Percentiles rank a stretch among this genome's conserved stretches.
Conservation (phyloP, 352 stramenopile species). For the Sclerospora graminicola region DNA sequence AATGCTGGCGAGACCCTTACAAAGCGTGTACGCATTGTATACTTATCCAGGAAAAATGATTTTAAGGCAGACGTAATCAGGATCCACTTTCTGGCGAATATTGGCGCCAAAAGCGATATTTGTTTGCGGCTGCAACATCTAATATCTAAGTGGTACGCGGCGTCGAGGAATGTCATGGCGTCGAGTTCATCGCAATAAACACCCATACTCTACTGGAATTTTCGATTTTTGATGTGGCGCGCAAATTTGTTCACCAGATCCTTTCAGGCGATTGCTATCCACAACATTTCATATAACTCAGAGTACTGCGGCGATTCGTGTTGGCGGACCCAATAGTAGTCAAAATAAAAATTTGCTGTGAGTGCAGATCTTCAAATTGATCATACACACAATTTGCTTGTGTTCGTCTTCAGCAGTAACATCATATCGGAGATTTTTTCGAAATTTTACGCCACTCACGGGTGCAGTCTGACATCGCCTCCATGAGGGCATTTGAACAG, state of each 20-base stretch:
- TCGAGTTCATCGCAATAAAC: slow-evolving; percentile 3
- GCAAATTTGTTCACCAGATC: slow-evolving; percentile 17
- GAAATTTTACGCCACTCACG: slow-evolving; percentile 36
- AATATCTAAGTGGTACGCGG: slow-evolving; percentile 14
- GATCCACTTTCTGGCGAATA: slow-evolving; percentile 2
- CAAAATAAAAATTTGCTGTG: slow-evolving; percentile 46
- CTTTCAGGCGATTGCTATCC: slow-evolving; percentile 12
- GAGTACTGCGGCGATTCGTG: slow-evolving; percentile 34
- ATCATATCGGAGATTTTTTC: slow-evolving; percentile 27
- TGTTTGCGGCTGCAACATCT: slow-evolving; percentile 17
- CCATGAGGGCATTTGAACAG: too few species aligned
- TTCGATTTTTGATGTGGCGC: slow-evolving; percentile 21
- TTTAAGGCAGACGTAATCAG: slow-evolving; percentile 1
- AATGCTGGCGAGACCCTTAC: too few species aligned
- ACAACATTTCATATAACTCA: slow-evolving; percentile 42
- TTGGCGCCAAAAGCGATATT: not conserved
- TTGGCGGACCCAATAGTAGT: slow-evolving; percentile 39
- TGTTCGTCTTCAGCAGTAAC: slow-evolving; percentile 16
- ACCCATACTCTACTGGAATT: slow-evolving; percentile 27
- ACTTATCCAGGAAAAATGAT: too few species aligned
- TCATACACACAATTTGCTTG: slow-evolving; percentile 38
- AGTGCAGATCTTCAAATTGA: slow-evolving; percentile 28
- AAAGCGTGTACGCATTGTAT: too few species aligned
- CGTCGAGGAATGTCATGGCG: slow-evolving; percentile 10
- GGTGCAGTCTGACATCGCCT: too few species aligned